Evolutionary conservation across 108 stramenopile genomes (phyloP).

Genomic region (Craspedostauros australis): DNA sequence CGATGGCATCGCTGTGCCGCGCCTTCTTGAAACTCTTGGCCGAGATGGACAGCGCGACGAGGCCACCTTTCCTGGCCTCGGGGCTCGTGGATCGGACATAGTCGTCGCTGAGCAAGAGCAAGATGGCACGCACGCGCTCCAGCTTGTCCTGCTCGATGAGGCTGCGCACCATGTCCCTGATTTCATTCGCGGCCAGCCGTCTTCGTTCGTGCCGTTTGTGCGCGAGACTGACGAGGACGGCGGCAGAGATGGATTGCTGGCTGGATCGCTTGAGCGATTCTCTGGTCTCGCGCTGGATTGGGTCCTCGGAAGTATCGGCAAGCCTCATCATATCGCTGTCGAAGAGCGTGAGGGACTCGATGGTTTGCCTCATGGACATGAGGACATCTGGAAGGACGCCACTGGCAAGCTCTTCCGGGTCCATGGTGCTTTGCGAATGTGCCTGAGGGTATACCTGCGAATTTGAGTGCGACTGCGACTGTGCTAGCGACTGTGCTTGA

Average conservation of each 20-base stretch:
- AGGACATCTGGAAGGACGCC: constrained; percentile 69
- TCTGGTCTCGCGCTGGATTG: constrained; percentile 41
- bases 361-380: constrained; percentile 69
- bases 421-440: too few species aligned
- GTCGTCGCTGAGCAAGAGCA: constrained; percentile 77
- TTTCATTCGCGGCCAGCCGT: constrained; percentile 85
- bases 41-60: constrained; percentile 79
- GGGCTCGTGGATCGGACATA: constrained; percentile 78
- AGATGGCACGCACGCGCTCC: constrained; percentile 67
- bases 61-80: constrained; percentile 86
- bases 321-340: constrained; percentile 60
- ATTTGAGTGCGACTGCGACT: background rate
- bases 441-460: too few species aligned
- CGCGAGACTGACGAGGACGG: constrained; percentile 78
- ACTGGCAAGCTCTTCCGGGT: constrained; percentile 20
- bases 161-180: constrained; percentile 79
- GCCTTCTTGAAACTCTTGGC: constrained; percentile 85
- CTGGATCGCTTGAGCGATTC: constrained; percentile 68
- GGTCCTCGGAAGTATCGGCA: constrained; percentile 27
- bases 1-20: constrained; percentile 24
- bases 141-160: constrained; percentile 65
- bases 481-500: background rate
- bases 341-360: constrained; percentile 66
- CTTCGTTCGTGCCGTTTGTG: constrained; percentile 88
- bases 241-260: constrained; percentile 77